Base-by-base conservation (phyloP, 768 basidiomycete species). In the Mycena leptocephala region DNA sequence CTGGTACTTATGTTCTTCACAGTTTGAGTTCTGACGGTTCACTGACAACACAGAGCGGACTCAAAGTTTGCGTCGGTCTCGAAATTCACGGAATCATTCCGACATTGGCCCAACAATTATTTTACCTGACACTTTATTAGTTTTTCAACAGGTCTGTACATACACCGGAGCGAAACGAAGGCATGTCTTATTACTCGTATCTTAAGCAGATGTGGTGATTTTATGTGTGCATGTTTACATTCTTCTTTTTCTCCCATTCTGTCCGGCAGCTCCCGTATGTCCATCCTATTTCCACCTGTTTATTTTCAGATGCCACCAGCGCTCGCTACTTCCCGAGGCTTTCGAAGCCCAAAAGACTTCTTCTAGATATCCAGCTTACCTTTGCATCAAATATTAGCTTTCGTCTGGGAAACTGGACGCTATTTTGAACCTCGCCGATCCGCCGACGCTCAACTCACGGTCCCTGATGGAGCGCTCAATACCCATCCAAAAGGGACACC, bases 221-320 rank as follows among this genome's bases (percentile, higher is more conserved):
- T 53, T 28, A 53, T 51, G 48, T 51, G 48, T 24, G 20, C n/a
- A 24, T 51, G 48, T 51, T 51, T 51, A 14, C n/a, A 5, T 59
- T 59, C 56, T 59, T 59, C 58, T 39, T 35, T 61, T 61, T 63
- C 35, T 41, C 61, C 33, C 61, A 63, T 43, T 51, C n/a, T n/a
- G 22, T n/a, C n/a, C 48, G n/a, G 48, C n/a, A 51, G 20, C 48
- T 39, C 7, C 37, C 37, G 37, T 39, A 51, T 51, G 20, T 51
- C n/a, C 48, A 24, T 51, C 48, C 14, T 24, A 51, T 51, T 51
- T 51, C 48, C n/a, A 51, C 48, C 48, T 51, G 48, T n/a, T 24
- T 51, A 24, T 51, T 51, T 51, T 51, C 48, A 51, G 22, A 51
- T 24, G 48, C 22, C 22, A 51, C 48, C 48, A 53, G 51, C 26